Evolutionary conservation across 306 rosid species (phyloP).

Genomic region (Citrullus colocynthis): DNA sequence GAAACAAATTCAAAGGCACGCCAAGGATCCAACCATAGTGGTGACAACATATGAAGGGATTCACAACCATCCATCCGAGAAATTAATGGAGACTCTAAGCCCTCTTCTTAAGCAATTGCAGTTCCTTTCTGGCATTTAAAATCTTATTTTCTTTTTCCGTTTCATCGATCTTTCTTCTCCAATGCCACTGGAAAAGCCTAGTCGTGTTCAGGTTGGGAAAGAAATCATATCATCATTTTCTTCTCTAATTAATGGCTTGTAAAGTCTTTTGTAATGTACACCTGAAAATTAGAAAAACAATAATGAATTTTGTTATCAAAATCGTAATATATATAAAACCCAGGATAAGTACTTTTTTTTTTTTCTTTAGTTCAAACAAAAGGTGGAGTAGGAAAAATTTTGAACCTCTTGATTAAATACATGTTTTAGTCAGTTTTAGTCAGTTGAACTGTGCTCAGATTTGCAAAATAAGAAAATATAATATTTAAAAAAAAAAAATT

Average conservation of each 20-base stretch:
- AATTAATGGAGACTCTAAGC: slow-evolving; percentile 13
- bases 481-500: no score
- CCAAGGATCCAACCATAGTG: slow-evolving; percentile 12
- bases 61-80: slow-evolving; percentile 19
- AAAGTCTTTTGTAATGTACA: not conserved
- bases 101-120: slow-evolving; percentile 20
- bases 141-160: not conserved
- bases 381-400: no score
- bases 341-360: no score
- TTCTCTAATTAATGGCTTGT: not conserved
- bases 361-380: no score
- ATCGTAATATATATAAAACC: not conserved
- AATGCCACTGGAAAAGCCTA: not conserved
- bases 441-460: no score
- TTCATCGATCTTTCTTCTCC: not conserved
- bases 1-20: slow-evolving; percentile 19
- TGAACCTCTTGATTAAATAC: no score
- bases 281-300: no score
- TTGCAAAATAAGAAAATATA: no score
- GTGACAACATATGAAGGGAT: slow-evolving; percentile 22
- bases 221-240: not conserved
- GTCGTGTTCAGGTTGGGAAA: not conserved
- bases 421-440: no score
- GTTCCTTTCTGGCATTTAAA: slow-evolving; percentile 10
- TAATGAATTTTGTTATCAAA: not conserved